Conservation (phyloP, 2,329 filamentous ascomycete genomes). For the Anisogramma anomala region DNA sequence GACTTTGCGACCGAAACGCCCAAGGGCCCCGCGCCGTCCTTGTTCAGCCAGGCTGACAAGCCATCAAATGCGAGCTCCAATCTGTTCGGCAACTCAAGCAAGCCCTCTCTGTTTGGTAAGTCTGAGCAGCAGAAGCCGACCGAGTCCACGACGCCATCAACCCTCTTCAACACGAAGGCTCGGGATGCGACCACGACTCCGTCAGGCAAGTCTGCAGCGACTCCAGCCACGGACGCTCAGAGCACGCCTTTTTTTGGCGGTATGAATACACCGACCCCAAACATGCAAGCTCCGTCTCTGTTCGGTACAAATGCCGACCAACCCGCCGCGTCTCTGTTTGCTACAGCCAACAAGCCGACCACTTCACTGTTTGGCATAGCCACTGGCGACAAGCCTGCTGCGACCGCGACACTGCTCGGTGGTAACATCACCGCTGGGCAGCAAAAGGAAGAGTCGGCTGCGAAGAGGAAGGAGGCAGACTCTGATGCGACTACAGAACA, state of each 20-base stretch:
- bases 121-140: conserved; percentile 17
- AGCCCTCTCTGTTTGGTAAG: conserved; percentile 11
- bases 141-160: conserved; percentile 17
- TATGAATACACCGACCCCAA: conserved; percentile 6
- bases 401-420: conserved; percentile 11
- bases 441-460: conserved; percentile 8
- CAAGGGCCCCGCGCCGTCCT: conserved; percentile 11
- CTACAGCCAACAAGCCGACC: conserved; percentile 2
- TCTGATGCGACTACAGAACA: conserved; percentile 7
- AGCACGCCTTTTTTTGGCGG: conserved; percentile 25
- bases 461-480: conserved; percentile 12
- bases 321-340: conserved; percentile 10
- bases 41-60: conserved; percentile 11
- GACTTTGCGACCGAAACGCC: conserved; percentile 13
- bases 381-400: conserved; percentile 4
- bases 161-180: conserved; percentile 10
- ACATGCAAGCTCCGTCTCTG: conserved; percentile 19
- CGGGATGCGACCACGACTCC: conserved; percentile 8
- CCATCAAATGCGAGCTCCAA: conserved; percentile 7
- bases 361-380: conserved; percentile 10
- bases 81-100: conserved; percentile 14
- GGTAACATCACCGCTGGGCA: conserved; percentile 3
- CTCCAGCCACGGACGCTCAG: conserved; percentile 19
- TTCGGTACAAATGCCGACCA: conserved; percentile 14
- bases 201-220: conserved; percentile 22